Conservation (phyloP, 2,329 filamentous ascomycete genomes). For the Tympanopsis confertula region DNA sequence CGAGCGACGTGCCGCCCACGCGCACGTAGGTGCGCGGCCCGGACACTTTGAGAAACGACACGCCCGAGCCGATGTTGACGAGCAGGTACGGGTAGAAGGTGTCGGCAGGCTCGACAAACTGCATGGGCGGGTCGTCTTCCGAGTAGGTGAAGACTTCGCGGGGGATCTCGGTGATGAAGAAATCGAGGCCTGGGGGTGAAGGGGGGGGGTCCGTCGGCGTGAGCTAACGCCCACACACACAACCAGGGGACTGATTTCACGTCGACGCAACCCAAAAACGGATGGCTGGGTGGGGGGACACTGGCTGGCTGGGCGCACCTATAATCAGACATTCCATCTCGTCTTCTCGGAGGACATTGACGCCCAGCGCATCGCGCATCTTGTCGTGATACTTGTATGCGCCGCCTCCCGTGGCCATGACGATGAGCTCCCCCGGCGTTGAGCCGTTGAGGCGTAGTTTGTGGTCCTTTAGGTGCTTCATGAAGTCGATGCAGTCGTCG, state of each 20-base stretch:
- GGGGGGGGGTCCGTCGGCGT: slow-evolving; percentile 6
- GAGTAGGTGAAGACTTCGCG: slow-evolving; percentile 95
- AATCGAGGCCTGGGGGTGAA: slow-evolving; percentile 63
- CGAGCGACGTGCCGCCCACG: slow-evolving; percentile 87
- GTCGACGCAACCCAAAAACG: too few relatives aligned
- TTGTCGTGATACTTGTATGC: slow-evolving; percentile 95
- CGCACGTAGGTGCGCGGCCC: slow-evolving; percentile 77
- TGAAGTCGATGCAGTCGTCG: slow-evolving; percentile 85
- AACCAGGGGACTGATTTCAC: too few relatives aligned
- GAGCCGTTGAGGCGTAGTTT: slow-evolving; percentile 67
- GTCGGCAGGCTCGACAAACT: slow-evolving; percentile 70
- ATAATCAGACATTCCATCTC: slow-evolving; percentile 99
- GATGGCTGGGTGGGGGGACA: too few relatives aligned
- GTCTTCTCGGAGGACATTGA: slow-evolving; percentile 84
- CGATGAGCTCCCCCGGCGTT: slow-evolving; percentile 60
- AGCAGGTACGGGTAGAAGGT: slow-evolving; percentile 88
- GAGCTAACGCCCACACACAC: background rate
- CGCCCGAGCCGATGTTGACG: slow-evolving; percentile 95
- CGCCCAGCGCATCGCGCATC: slow-evolving; percentile 70
- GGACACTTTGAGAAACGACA: slow-evolving; percentile 93
- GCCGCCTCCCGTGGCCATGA: slow-evolving; percentile 92
- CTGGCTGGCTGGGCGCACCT: slow-evolving; percentile 35
- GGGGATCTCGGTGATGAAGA: slow-evolving; percentile 97
- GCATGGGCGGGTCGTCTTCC: slow-evolving; percentile 73
- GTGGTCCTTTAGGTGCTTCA: slow-evolving; percentile 73